Conservation (phyloP, 495 filamentous ascomycete genomes). For the Aspergillus sclerotioniger region DNA sequence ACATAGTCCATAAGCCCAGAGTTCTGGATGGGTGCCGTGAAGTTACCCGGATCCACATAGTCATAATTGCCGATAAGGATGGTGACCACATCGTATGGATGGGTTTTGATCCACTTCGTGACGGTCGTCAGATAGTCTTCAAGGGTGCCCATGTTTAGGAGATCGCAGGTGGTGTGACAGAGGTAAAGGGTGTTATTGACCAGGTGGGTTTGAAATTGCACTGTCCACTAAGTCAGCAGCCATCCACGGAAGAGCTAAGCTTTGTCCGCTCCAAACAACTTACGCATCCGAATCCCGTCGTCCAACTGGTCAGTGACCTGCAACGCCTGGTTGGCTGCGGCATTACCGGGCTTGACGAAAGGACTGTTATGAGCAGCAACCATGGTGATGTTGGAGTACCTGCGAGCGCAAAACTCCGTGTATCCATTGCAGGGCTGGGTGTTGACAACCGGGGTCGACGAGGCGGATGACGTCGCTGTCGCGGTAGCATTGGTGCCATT, state of each 20-base stretch:
- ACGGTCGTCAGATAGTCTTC: slow-evolving; percentile 70
- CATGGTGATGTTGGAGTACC: slow-evolving; percentile 86
- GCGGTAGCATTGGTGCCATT: slow-evolving; percentile 48
- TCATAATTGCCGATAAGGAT: slow-evolving; percentile 85
- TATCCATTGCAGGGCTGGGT: slow-evolving; percentile 84
- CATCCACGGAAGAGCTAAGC: background rate
- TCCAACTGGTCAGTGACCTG: slow-evolving; percentile 72
- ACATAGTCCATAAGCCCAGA: slow-evolving; percentile 68
- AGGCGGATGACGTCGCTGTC: slow-evolving; percentile 34
- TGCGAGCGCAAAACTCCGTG: slow-evolving; percentile 74
- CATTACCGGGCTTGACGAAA: slow-evolving; percentile 66
- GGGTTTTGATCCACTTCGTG: slow-evolving; percentile 64
- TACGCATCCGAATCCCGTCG: slow-evolving; percentile 82
- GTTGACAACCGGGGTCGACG: slow-evolving; percentile 56
- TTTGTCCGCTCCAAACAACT: slow-evolving; percentile 19
- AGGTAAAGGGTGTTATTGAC: slow-evolving; percentile 58
- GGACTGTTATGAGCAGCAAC: slow-evolving; percentile 87
- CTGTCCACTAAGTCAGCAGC: slow-evolving; percentile 25
- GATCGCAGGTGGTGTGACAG: slow-evolving; percentile 75
- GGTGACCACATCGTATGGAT: slow-evolving; percentile 92
- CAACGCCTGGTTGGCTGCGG: slow-evolving; percentile 74
- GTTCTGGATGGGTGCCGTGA: slow-evolving; percentile 57
- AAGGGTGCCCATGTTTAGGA: slow-evolving; percentile 76
- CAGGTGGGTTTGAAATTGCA: slow-evolving; percentile 83
- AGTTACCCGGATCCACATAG: slow-evolving; percentile 58